Evolutionary conservation across 2,329 filamentous ascomycete species (phyloP).

Genomic region (Calonectria crousiana): DNA sequence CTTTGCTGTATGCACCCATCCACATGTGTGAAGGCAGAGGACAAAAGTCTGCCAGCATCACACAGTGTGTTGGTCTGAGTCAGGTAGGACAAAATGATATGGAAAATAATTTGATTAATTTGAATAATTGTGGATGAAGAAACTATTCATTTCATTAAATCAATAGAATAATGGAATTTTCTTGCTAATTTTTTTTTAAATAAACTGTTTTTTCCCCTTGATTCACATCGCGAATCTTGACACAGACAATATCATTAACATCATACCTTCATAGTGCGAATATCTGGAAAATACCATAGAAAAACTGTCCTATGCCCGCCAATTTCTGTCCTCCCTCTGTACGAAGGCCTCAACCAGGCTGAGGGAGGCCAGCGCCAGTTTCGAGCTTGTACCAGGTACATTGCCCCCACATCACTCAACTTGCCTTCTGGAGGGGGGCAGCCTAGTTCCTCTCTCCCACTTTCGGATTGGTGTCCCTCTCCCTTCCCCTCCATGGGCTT

Average conservation of each 20-base stretch:
- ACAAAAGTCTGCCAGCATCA: background rate
- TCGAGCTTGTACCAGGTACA: constrained; percentile 29
- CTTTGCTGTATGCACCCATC: background rate
- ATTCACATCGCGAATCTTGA: background rate
- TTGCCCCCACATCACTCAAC: constrained; percentile 38
- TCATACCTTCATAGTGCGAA: background rate
- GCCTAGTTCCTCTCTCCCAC: constrained; percentile 33
- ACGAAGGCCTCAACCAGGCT: background rate
- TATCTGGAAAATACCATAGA: background rate
- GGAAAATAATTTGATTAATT: background rate
- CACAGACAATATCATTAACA: background rate
- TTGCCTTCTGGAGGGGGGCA: constrained; percentile 2
- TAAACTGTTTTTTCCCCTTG: background rate
- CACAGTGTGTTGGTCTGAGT: background rate
- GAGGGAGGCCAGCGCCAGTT: background rate
- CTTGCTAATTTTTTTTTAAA: background rate
- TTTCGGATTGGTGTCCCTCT: constrained; percentile 26
- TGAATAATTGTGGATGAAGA: background rate
- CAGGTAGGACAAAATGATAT: background rate
- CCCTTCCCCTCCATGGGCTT: background rate
- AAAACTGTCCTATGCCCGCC: background rate
- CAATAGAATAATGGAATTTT: background rate
- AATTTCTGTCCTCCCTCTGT: background rate
- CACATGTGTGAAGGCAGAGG: background rate
- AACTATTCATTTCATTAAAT: background rate